Evolutionary conservation across 192 early-diverging fungal genomes (phyloP), one percentile per base, ranked within the genome.

Genomic region (Coemansia sp.): DNA sequence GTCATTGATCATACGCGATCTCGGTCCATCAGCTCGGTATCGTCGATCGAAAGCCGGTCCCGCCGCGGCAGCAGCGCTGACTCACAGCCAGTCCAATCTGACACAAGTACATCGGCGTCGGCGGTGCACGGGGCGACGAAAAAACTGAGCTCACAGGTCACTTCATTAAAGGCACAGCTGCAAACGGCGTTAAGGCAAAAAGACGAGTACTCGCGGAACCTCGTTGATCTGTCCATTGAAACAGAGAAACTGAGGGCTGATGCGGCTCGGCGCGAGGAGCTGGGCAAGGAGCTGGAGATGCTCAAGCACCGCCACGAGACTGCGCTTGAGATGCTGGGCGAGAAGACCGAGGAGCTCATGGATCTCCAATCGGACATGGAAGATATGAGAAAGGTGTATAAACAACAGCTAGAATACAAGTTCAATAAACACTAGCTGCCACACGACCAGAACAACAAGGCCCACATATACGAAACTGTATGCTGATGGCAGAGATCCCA

Each of bases 301-400:
- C 72, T 94, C 28, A 83, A 87, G 61, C 82, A 71, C 60, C 76
- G 85, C 59, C 85, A 82, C 52, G 64, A 57, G 23, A 71, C 91
- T 4, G 87, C 89, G n/a, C 78, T 96, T 10, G 94, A 92, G 66
- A 78, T 96, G 73, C 71, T 96, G 37, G 94, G 94, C 20, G 94
- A 96, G 71, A 88, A 89, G 66, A 93, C 92, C 28, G 94, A 96
- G 68, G 83, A 87, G 59, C 90, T 93, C 12, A 78, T 89, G 46
- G 94, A 96, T 38, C 81, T 96, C 23, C 75, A 85, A 62, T 87
- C 87, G 3, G 91, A 90, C 68, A 83, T 92, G 49, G 57, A 52
- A 0, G 94, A 96, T 68, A 89, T 94, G n/a, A 89, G 89, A 60
- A 87, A 89, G 38, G 87, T 88, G 61, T 90, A 86, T 64, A 65